Base-by-base conservation (phyloP, 2,329 filamentous ascomycete genomes). In the Paramyrothecium roridum region DNA sequence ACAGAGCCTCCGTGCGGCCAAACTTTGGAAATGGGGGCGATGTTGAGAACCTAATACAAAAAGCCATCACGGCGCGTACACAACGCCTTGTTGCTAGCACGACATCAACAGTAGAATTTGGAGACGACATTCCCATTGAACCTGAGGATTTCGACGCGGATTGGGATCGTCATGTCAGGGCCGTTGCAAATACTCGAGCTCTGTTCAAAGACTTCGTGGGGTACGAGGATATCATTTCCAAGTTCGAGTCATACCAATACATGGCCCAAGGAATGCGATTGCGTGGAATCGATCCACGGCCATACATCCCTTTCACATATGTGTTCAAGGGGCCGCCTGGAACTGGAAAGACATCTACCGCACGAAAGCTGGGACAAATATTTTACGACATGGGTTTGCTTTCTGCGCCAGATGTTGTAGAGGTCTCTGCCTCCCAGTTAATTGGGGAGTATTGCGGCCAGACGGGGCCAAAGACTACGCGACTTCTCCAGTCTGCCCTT, bases 11-110 rank as follows among this genome's bases (percentile, higher is more conserved):
- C 2, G 87, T 88, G 59, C 77, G 83, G 1, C 82, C 84, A 1
- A 82, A 91, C 64, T 92, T 92, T 71, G 88, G 87, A 2, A 93
- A 93, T 61, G 89, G 82, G 3, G 88, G 89, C 0, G 88, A 90
- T 59, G 80, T 93, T 2, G 86, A 92, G 54, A 90, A 63, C 17
- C 52, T 67, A n/a, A 26, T 68, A 33, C 63, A 59, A 22, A 66
- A 63, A 23, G 66, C 63, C 16, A 63, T 64, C 33, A 48, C 63
- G 23, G 57, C 62, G 30, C 61, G 63, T 45, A 58, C 61, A 22
- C 60, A 63, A 10, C 65, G 65, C 12, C 58, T 65, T 13, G 52
- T 61, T 12, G 65, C 65, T 52, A 59, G 64, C 26, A 58, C 52
- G 19, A 59, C 53, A 47, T 56, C 56, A 1, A 57, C 57, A 8